Conservation (phyloP, 768 basidiomycete species). For the Royoungia palumana region DNA sequence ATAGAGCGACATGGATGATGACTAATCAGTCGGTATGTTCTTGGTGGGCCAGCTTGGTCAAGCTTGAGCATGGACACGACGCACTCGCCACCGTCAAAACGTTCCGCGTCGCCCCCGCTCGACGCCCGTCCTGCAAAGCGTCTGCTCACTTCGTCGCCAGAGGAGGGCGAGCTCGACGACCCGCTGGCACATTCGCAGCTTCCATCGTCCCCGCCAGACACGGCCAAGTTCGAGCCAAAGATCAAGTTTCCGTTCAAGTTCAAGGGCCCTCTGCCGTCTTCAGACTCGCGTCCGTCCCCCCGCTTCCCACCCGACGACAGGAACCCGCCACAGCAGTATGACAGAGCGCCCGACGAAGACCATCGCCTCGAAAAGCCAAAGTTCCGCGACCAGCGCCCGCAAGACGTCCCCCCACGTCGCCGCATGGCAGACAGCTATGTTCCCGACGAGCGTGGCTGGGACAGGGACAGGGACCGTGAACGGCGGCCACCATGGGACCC, state of each 20-base stretch:
- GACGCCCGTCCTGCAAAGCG: constrained; percentile 54
- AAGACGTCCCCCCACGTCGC: constrained; percentile 16
- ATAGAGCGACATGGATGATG: constrained; percentile 54
- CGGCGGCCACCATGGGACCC: constrained; percentile 24
- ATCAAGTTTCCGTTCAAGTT: constrained; percentile 79
- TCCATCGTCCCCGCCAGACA: constrained; percentile 32
- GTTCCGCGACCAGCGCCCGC: constrained; percentile 21
- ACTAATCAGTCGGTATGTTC: constrained; percentile 12
- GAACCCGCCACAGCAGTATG: constrained; percentile 30
- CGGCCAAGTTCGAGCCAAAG: constrained; percentile 39
- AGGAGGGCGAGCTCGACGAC: constrained; percentile 83
- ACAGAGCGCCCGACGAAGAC: constrained; percentile 46
- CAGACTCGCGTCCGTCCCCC: constrained; percentile 31
- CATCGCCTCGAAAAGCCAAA: constrained; percentile 31
- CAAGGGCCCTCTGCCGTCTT: constrained; percentile 9
- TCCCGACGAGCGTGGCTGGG: constrained; percentile 26
- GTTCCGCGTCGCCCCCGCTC: constrained; percentile 55
- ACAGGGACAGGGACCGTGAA: constrained; percentile 24
- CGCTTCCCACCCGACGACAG: constrained; percentile 29
- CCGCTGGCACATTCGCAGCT: no score
- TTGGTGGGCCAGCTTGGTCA: no score
- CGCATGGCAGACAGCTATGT: constrained; percentile 24
- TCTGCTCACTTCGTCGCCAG: constrained; percentile 57
- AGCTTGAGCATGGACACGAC: constrained; percentile 11
- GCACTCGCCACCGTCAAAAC: constrained; percentile 37